A percentile compares a stretch with the other conserved stretches of the same genome.
phyloP scores from a whole-genome alignment of 2,329 filamentous ascomycete species.

The Epichloe sp. region DNA sequence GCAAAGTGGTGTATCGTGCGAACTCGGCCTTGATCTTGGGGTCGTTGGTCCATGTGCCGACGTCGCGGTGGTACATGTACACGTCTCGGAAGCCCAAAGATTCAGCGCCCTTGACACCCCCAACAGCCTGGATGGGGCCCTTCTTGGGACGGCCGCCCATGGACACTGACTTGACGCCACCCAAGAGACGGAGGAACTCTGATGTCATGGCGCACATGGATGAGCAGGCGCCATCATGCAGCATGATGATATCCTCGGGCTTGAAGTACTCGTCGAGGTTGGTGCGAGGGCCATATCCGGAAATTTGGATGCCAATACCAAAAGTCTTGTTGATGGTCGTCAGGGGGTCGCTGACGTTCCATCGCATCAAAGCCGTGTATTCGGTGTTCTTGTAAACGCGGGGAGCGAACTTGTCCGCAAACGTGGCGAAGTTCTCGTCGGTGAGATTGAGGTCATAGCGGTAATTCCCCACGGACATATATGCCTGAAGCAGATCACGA shows the following conservation, averaged over 20 bases:
- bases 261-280: conserved; percentile 37
- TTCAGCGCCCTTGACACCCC: conserved; percentile 38
- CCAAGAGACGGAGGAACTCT: conserved; percentile 39
- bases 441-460: conserved; percentile 36
- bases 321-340: conserved; percentile 24
- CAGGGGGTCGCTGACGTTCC: conserved; percentile 32
- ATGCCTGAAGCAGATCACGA: conserved; percentile 22
- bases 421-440: conserved; percentile 35
- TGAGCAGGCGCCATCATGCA: conserved; percentile 46
- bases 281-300: conserved; percentile 28
- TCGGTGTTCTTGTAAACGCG: conserved; percentile 32
- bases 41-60: conserved; percentile 15
- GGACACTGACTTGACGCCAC: conserved; percentile 36
- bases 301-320: conserved; percentile 19
- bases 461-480: conserved; percentile 38
- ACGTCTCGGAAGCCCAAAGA: conserved; percentile 20
- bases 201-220: conserved; percentile 45
- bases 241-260: conserved; percentile 43
- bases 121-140: conserved; percentile 39
- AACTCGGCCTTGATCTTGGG: conserved; percentile 15
- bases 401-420: conserved; percentile 30
- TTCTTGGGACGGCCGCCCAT: conserved; percentile 35
- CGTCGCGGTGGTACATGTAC: conserved; percentile 11
- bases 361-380: conserved; percentile 39
- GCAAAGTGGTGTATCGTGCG: conserved; percentile 18